Evolutionary conservation across 768 basidiomycete species (phyloP).

Genomic region (Trametes coccinea): DNA sequence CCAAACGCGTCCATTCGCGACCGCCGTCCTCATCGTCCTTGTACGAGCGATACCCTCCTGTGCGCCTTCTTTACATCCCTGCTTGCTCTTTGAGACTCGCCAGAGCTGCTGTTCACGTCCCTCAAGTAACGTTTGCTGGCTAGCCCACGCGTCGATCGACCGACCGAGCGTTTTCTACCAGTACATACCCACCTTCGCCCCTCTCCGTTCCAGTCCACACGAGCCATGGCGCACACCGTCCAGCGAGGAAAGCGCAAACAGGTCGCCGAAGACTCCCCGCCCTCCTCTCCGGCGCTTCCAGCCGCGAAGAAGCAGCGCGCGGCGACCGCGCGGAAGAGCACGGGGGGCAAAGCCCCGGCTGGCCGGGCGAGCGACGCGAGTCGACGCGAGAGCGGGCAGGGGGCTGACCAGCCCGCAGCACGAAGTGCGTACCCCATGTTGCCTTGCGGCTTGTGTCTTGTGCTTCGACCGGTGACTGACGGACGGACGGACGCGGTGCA

Average conservation of each 20-base stretch:
- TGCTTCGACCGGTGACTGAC: neutral
- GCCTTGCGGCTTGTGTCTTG: neutral
- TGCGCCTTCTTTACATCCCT: neutral
- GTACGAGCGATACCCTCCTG: slow-evolving; percentile 13
- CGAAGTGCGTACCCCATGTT: slow-evolving; percentile 16
- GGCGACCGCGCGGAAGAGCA: slow-evolving; percentile 82
- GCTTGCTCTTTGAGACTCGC: neutral
- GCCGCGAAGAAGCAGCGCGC: slow-evolving; percentile 49
- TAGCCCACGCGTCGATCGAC: too few species aligned
- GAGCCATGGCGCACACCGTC: slow-evolving; percentile 66
- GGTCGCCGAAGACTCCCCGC: slow-evolving; percentile 39
- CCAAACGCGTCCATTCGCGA: slow-evolving; percentile 10
- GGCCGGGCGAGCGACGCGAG: slow-evolving; percentile 22
- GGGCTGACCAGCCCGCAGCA: slow-evolving; percentile 3
- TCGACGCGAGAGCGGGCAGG: slow-evolving; percentile 20
- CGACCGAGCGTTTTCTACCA: too few species aligned
- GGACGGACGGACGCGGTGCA: neutral
- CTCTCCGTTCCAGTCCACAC: neutral
- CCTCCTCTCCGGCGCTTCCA: slow-evolving; percentile 43
- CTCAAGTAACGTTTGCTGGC: too few species aligned
- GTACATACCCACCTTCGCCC: neutral
- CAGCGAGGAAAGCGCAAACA: slow-evolving; percentile 53
- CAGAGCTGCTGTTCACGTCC: neutral
- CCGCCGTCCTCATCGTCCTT: neutral
- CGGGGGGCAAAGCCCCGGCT: slow-evolving; percentile 61